Evolutionary conservation across 768 basidiomycete genomes (phyloP), one percentile per base, ranked within the genome.

Genomic region (Lepiota venenata): DNA sequence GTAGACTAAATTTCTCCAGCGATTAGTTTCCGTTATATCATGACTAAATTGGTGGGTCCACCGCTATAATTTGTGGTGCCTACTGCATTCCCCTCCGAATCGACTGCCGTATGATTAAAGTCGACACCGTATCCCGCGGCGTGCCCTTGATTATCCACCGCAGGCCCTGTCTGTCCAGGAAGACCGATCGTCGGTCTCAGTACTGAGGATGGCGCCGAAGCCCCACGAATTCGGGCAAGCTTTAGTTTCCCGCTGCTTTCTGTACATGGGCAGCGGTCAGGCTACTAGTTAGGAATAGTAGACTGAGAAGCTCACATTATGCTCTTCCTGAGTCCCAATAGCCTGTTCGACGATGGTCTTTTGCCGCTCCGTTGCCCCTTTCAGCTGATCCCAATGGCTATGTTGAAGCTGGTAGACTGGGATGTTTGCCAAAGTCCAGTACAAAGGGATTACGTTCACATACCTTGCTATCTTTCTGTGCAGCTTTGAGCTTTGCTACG

Each of bases 391-490:
- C 18, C 25, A 29, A 11, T 47, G 45, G 15, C 18, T 29, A 16
- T 47, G 46, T 18, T 16, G 18, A 20, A 47, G 46, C 46, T 47
- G 8, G 5, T 3, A 7, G 16, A 35, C 11, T 15, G 22, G 32
- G 27, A 25, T 8, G 32, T 35, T 12, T 16, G n/a, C 15, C 8
- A 47, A 25, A 25, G 25, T 25, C 25, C 25, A 25, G 25, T 5
- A 25, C 4, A 36, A 14, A 11, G 29, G 12, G 18, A 11, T 14
- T 47, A 3, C 1, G 20, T 10, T 16, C 36, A 41, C 32, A 20
- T 57, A 76, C 82, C 68, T 78, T 68, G 16, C 76, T 66, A 25
- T 76, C 71, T 36, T 74, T 71, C 58, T 76, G 71, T 0, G 78
- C 77, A 41, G 64, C 71, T 50, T 70, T 69, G 20, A 75, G 63